phyloP scores from a whole-genome alignment of 768 basidiomycete genomes.

The Infundibulicybe gibba region DNA sequence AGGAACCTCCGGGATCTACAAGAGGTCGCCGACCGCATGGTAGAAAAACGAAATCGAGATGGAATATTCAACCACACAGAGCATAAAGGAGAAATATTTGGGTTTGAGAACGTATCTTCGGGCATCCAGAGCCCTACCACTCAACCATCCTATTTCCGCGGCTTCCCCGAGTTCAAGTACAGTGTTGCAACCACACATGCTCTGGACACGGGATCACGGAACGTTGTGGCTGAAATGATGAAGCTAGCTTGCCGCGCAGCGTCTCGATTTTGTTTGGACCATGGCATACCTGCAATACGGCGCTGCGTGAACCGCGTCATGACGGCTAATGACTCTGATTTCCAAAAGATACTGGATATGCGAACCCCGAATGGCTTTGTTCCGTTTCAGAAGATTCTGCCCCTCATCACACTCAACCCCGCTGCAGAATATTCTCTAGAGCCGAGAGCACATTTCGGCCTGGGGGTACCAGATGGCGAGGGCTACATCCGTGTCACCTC shows the following conservation, averaged over 20 bases:
- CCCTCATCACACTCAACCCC: conserved; percentile 27
- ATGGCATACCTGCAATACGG: conserved; percentile 59
- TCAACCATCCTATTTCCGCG: conserved; percentile 34
- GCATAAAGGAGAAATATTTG: conserved; percentile 20
- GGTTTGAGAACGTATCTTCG: conserved; percentile 20
- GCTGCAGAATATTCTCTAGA: conserved; percentile 42
- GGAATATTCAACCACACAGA: conserved; percentile 19
- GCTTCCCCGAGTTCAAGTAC: conserved; percentile 52
- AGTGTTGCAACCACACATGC: conserved; percentile 24
- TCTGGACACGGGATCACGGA: conserved; percentile 38
- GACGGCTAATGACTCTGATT: conserved; percentile 21
- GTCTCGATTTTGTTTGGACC: conserved; percentile 65
- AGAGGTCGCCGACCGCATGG: conserved; percentile 9
- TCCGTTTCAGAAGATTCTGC: conserved; percentile 28
- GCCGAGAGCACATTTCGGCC: conserved; percentile 59
- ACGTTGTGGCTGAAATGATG: conserved; percentile 77
- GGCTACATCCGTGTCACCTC: conserved; percentile 86
- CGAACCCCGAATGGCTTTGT: conserved; percentile 47
- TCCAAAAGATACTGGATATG: conserved; percentile 42
- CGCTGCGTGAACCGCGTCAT: conserved; percentile 37
- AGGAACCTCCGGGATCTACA: conserved; percentile 26
- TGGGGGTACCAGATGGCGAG: conserved; percentile 69
- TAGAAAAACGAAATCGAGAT: conserved; percentile 11
- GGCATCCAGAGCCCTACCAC: conserved; percentile 24
- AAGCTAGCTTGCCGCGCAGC: conserved; percentile 74